Evolutionary conservation across 352 stramenopile species (phyloP).

Genomic region (Thalassiosira mediterranea): DNA sequence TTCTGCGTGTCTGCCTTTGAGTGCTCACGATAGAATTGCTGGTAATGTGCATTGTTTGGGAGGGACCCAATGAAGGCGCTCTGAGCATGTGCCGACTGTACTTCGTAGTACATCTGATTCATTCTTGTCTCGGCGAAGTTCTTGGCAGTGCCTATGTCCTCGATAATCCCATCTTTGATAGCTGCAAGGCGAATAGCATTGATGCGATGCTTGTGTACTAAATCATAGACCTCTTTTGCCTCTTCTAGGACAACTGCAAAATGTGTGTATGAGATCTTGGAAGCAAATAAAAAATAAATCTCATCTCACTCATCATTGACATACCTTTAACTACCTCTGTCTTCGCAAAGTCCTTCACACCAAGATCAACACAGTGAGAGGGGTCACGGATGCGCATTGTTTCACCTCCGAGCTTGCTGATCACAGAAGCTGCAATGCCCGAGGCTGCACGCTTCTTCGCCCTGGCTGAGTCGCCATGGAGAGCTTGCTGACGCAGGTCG

Average conservation of each 20-base stretch:
- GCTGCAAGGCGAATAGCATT: neutral
- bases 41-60: neutral
- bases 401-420: conserved; percentile 13
- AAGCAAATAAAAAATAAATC: neutral
- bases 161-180: neutral
- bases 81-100: neutral
- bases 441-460: neutral
- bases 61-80: neutral
- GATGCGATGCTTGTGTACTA: neutral
- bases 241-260: neutral
- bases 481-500: neutral
- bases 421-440: neutral
- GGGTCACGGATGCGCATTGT: conserved; percentile 15
- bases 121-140: neutral
- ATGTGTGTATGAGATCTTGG: neutral
- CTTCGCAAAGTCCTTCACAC: neutral
- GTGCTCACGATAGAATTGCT: neutral
- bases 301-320: neutral
- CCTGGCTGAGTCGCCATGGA: neutral
- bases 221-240: neutral
- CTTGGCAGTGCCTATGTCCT: neutral
- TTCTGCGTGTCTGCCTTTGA: neutral
- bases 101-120: neutral
- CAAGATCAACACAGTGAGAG: neutral
- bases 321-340: neutral